phyloP scores from a whole-genome alignment of 257 asterid genomes.

The Nicotiana tomentosiformis region DNA sequence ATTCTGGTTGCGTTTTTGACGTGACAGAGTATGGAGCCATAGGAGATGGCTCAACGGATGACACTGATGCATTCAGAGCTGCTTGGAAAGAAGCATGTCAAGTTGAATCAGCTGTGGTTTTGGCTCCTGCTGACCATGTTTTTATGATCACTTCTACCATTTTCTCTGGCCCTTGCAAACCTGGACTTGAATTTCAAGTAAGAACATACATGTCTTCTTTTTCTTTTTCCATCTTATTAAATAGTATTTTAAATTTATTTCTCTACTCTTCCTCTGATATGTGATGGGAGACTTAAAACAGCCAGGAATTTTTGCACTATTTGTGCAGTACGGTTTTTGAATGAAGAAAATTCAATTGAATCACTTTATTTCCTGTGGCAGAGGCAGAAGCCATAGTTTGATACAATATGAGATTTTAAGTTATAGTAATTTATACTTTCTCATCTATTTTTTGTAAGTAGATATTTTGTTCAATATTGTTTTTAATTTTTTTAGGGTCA shows the following conservation, averaged over 20 bases:
- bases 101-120: conserved; percentile 50
- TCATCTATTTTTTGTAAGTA: no score
- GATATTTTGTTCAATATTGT: neutral
- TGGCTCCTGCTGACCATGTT: conserved; percentile 44
- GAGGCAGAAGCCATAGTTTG: no score
- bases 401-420: no score
- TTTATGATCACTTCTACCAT: conserved; percentile 78
- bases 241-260: no score
- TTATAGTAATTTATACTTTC: no score
- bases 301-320: no score
- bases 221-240: neutral
- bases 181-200: conserved; percentile 82
- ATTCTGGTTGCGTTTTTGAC: conserved; percentile 47
- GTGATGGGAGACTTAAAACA: no score
- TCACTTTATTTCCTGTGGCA: no score
- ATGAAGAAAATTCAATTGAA: no score
- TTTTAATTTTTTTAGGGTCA: neutral
- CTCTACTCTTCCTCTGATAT: no score
- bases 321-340: no score
- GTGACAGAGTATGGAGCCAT: conserved; percentile 68
- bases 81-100: conserved; percentile 94
- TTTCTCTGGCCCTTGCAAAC: conserved; percentile 83
- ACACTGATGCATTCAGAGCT: conserved; percentile 69
- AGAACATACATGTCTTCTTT: neutral
- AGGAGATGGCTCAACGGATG: conserved; percentile 74